These are phyloP conservation scores for Syncephalis plumigaleata DNA, from an alignment of 371 early-diverging fungal genomes.

Conservation along the genomic window DNA sequence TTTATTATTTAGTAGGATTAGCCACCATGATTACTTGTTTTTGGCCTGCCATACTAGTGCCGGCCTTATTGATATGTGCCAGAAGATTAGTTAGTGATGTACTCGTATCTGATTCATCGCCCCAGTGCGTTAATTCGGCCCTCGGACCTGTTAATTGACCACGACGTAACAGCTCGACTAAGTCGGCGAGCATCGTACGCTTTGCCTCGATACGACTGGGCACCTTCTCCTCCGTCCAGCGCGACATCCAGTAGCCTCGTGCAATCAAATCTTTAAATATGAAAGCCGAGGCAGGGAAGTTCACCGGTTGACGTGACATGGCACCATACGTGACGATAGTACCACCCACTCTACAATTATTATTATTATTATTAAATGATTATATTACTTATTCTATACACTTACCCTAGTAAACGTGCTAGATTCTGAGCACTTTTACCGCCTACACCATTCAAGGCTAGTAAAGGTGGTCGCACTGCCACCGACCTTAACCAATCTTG, in stretches of 20 bases:
- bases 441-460: conserved; percentile 87
- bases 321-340: conserved; percentile 67
- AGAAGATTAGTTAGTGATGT: no score
- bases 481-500: conserved; percentile 5
- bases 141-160: conserved; percentile 28
- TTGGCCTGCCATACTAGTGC: no score
- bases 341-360: conserved; percentile 22
- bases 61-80: no score
- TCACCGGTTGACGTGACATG: conserved; percentile 76
- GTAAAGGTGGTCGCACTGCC: conserved; percentile 20
- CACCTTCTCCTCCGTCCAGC: conserved; percentile 42
- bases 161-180: conserved; percentile 30
- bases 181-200: conserved; percentile 36
- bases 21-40: no score
- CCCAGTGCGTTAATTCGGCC: conserved; percentile 24
- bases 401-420: conserved; percentile 38
- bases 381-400: conserved; percentile 7
- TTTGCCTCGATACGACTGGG: conserved; percentile 16
- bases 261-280: conserved; percentile 72
- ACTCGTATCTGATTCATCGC: background rate
- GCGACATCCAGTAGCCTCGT: conserved; percentile 86
- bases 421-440: conserved; percentile 67
- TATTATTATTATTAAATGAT: no score
- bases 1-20: no score
- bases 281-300: conserved; percentile 61